A percentile compares a stretch with the other conserved stretches of the same genome.
phyloP scores from a whole-genome alignment of 345 rosid species.

The Lumnitzera racemosa region DNA sequence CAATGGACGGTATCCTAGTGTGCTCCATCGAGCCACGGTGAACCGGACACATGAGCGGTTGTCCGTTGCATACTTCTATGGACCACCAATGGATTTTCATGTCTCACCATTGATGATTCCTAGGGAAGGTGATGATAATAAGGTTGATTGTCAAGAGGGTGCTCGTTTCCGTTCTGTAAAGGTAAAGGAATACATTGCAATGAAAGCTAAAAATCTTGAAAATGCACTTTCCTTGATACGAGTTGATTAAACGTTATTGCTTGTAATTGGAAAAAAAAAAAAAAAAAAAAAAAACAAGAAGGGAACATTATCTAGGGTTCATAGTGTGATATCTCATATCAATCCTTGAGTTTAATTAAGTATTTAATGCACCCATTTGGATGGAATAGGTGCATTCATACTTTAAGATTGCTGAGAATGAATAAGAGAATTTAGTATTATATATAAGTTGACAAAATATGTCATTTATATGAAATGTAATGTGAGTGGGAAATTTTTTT shows the following conservation, averaged over 20 bases:
- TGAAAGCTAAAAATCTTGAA: conserved; percentile 46
- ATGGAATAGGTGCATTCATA: too few species aligned
- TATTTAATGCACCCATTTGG: too few species aligned
- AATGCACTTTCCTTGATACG: conserved; percentile 49
- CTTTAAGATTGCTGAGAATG: too few species aligned
- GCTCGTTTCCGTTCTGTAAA: conserved; percentile 45
- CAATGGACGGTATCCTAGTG: conserved; percentile 47
- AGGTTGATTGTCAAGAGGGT: conserved; percentile 11
- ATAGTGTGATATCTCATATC: too few species aligned
- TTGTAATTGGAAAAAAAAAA: too few species aligned
- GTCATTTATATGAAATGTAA: too few species aligned
- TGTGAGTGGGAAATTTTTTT: too few species aligned
- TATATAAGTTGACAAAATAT: too few species aligned
- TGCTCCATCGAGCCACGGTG: conserved; percentile 59
- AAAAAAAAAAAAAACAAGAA: too few species aligned
- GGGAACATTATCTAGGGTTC: too few species aligned
- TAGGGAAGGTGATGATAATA: conserved; percentile 7
- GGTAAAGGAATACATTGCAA: conserved; percentile 39
- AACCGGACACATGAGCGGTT: conserved; percentile 44
- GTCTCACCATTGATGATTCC: conserved; percentile 32
- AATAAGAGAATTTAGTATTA: too few species aligned
- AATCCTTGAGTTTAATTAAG: too few species aligned
- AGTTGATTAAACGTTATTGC: background rate
- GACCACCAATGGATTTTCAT: conserved; percentile 32
- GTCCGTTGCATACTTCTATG: conserved; percentile 57